Evolutionary conservation across 179 eudicot species (phyloP).

Genomic region (Amaranthus tricolor): DNA sequence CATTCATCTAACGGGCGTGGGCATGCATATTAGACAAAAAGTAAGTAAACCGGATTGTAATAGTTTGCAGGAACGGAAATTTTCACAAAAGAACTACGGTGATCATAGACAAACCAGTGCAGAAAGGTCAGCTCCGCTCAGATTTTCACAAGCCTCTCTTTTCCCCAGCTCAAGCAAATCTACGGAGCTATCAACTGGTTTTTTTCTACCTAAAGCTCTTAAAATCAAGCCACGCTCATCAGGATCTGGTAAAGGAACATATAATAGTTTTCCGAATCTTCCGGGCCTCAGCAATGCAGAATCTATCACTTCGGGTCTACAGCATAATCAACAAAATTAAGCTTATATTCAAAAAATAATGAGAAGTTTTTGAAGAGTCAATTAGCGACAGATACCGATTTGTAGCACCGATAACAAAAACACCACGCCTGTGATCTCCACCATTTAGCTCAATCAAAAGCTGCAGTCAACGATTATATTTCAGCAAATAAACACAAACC

Average conservation of each 20-base stretch:
- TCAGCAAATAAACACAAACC: slow-evolving; percentile 10
- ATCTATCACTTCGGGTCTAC: slow-evolving; percentile 83
- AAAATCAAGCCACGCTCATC: slow-evolving; percentile 75
- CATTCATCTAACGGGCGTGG: slow-evolving; percentile 47
- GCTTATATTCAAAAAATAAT: background rate
- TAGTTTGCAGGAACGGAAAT: background rate
- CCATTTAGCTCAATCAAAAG: slow-evolving; percentile 77
- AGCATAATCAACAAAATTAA: background rate
- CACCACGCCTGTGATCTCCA: slow-evolving; percentile 74
- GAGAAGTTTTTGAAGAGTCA: background rate
- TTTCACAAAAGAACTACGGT: background rate
- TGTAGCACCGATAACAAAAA: slow-evolving; percentile 91
- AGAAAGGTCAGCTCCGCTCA: slow-evolving; percentile 90
- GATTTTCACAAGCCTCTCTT: slow-evolving; percentile 50
- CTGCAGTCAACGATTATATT: slow-evolving; percentile 38
- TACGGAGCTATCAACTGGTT: slow-evolving; percentile 58
- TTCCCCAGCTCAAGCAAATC: slow-evolving; percentile 67
- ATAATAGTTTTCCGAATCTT: slow-evolving; percentile 66
- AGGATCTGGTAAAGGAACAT: slow-evolving; percentile 69
- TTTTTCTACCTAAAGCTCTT: slow-evolving; percentile 57
- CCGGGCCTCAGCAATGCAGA: slow-evolving; percentile 70
- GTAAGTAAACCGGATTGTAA: background rate
- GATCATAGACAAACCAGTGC: slow-evolving; percentile 52
- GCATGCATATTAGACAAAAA: background rate
- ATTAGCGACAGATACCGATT: slow-evolving; percentile 47